These are phyloP conservation scores for Dactylellina cionopaga DNA, from an alignment of 2,329 filamentous ascomycete genomes.

Conservation along the genomic window DNA sequence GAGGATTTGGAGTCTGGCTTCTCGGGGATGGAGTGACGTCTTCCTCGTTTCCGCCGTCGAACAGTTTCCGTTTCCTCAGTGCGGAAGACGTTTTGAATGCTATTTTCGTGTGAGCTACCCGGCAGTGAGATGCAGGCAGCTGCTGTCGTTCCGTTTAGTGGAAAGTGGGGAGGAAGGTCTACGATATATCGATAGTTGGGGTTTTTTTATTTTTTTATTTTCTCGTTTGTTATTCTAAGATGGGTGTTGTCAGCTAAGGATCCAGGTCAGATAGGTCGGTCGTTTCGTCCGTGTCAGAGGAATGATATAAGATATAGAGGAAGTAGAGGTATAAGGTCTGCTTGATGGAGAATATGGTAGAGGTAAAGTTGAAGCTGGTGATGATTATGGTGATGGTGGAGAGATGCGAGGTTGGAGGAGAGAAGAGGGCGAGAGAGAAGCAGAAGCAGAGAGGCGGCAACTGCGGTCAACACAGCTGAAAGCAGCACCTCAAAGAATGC, in stretches of 20 bases:
- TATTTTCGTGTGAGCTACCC: constrained; percentile 35
- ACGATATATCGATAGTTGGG: neutral
- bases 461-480: neutral
- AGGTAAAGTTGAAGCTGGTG: neutral
- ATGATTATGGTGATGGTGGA: neutral
- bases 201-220: constrained; percentile 5
- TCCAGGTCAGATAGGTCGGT: neutral
- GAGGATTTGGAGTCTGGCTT: constrained; percentile 52
- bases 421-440: neutral
- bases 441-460: neutral
- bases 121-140: constrained; percentile 47
- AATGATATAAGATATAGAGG: too few relatives aligned
- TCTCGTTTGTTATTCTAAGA: neutral
- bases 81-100: constrained; percentile 53
- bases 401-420: neutral
- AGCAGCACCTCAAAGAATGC: too few relatives aligned
- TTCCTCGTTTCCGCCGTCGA: constrained; percentile 49
- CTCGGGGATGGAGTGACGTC: constrained; percentile 43
- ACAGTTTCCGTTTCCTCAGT: constrained; percentile 52
- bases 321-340: neutral
- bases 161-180: neutral
- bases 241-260: neutral
- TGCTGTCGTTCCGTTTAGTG: constrained; percentile 7
- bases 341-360: neutral
- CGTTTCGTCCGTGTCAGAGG: neutral